Evolutionary conservation across 495 filamentous ascomycete species (phyloP).

Genomic region (Aspergillus carlsbadensis): DNA sequence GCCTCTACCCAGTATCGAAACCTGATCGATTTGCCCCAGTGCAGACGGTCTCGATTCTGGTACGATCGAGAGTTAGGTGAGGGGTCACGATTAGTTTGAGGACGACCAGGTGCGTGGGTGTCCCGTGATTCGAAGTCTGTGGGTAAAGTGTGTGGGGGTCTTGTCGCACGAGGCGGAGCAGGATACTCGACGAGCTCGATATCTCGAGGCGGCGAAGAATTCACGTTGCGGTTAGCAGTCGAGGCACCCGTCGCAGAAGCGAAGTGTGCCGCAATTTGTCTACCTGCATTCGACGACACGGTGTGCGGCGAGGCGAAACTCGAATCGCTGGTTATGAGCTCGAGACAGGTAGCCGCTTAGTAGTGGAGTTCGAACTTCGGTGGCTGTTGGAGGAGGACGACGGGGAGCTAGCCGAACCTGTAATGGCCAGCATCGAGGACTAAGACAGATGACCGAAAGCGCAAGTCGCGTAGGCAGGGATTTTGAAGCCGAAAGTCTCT

Average conservation of each 20-base stretch:
- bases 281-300: constrained; percentile 31
- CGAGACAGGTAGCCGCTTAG: neutral
- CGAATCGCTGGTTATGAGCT: constrained; percentile 1
- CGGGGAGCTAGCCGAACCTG: neutral
- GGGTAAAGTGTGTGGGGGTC: constrained; percentile 4
- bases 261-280: constrained; percentile 27
- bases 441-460: neutral
- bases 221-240: constrained; percentile 21
- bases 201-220: constrained; percentile 26
- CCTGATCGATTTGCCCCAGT: constrained; percentile 20
- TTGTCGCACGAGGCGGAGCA: constrained; percentile 16
- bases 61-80: neutral
- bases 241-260: constrained; percentile 31
- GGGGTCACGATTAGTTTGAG: neutral
- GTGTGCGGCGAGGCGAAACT: constrained; percentile 11
- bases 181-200: constrained; percentile 35
- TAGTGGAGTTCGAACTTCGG: constrained; percentile 4
- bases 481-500: neutral
- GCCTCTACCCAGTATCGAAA: constrained; percentile 42
- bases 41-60: neutral
- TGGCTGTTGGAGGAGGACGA: neutral
- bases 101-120: neutral
- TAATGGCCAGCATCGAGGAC: neutral
- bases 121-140: neutral
- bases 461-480: neutral